Percentiles rank a stretch among this genome's conserved stretches.
phyloP scores from a whole-genome alignment of 2,329 filamentous ascomycete genomes.

The Aschersonia sp. region DNA sequence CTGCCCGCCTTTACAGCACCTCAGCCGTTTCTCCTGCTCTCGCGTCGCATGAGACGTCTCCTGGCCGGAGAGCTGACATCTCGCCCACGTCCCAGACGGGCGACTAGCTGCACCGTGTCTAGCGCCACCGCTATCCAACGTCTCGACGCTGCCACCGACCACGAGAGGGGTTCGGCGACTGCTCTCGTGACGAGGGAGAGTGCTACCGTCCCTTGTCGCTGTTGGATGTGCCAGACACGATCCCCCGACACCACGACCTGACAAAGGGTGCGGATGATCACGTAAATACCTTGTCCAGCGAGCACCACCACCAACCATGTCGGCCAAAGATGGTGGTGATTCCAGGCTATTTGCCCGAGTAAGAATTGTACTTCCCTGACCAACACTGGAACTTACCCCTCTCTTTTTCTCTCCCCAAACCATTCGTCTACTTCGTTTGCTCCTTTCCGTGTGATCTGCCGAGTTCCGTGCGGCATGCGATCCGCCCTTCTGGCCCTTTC shows the following conservation, averaged over 20 bases:
- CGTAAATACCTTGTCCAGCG: neutral
- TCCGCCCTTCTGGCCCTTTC: neutral
- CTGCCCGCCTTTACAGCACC: neutral
- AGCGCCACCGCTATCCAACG: neutral
- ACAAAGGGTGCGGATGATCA: neutral
- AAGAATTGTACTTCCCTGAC: slow-evolving; percentile 20
- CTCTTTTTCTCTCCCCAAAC: neutral
- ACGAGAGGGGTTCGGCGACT: neutral
- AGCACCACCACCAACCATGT: slow-evolving; percentile 25
- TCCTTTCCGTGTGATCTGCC: too few relatives aligned
- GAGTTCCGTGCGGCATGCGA: too few relatives aligned
- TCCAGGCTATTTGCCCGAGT: slow-evolving; percentile 99
- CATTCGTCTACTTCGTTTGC: neutral
- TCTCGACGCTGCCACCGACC: neutral
- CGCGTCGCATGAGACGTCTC: neutral
- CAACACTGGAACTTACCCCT: neutral
- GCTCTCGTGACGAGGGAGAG: too few relatives aligned
- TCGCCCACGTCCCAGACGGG: too few relatives aligned
- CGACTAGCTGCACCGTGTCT: neutral
- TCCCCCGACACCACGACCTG: neutral
- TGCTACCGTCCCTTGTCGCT: too few relatives aligned
- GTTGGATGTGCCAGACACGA: neutral
- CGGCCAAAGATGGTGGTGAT: slow-evolving; percentile 54
- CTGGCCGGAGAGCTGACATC: too few relatives aligned
- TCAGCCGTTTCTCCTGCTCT: neutral